A percentile compares a stretch with the other conserved stretches of the same genome.
Conservation (phyloP, 805 yeast species). For the Kuraishia ogatae region DNA sequence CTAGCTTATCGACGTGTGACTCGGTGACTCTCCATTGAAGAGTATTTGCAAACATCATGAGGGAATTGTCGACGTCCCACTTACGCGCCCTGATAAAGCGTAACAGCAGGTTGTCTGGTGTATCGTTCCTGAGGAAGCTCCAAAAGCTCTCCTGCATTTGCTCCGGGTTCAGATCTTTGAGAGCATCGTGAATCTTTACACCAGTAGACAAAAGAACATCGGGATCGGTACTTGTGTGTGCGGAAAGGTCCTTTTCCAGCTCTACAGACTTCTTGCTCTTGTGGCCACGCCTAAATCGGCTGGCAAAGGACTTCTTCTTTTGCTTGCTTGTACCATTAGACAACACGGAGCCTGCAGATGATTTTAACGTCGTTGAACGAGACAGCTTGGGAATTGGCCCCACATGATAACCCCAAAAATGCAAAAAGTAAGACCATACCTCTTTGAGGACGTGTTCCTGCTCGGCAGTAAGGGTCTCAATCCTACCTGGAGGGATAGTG, state of each 20-base stretch:
- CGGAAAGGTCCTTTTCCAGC: slow-evolving; percentile 11
- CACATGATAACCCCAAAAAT: slow-evolving; percentile 44
- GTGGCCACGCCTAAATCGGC: slow-evolving; percentile 18
- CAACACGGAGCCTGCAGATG: slow-evolving; percentile 4
- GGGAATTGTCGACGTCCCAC: slow-evolving; percentile 62
- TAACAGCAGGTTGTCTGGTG: slow-evolving; percentile 70
- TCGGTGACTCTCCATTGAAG: slow-evolving; percentile 67
- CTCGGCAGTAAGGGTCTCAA: slow-evolving; percentile 37
- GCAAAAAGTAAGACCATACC: slow-evolving; percentile 58
- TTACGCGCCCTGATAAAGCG: slow-evolving; percentile 83
- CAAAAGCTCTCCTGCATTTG: slow-evolving; percentile 44
- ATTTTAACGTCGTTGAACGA: slow-evolving; percentile 6
- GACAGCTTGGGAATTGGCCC: slow-evolving; percentile 18
- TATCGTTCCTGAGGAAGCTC: slow-evolving; percentile 62
- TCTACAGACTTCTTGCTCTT: slow-evolving; percentile 11
- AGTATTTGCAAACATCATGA: slow-evolving; percentile 66
- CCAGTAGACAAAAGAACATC: slow-evolving; percentile 20
- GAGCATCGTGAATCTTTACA: slow-evolving; percentile 34
- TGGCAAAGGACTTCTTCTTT: slow-evolving; percentile 24
- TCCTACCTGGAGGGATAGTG: slow-evolving; percentile 28
- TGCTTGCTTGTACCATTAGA: slow-evolving; percentile 11
- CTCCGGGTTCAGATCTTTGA: slow-evolving; percentile 43
- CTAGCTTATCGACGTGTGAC: slow-evolving; percentile 48
- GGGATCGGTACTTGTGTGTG: slow-evolving; percentile 17
- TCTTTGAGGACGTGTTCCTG: slow-evolving; percentile 62